Evolutionary conservation across 768 basidiomycete species (phyloP), one percentile per base, ranked within the genome.

Genomic region (Hypholoma fasciculare): DNA sequence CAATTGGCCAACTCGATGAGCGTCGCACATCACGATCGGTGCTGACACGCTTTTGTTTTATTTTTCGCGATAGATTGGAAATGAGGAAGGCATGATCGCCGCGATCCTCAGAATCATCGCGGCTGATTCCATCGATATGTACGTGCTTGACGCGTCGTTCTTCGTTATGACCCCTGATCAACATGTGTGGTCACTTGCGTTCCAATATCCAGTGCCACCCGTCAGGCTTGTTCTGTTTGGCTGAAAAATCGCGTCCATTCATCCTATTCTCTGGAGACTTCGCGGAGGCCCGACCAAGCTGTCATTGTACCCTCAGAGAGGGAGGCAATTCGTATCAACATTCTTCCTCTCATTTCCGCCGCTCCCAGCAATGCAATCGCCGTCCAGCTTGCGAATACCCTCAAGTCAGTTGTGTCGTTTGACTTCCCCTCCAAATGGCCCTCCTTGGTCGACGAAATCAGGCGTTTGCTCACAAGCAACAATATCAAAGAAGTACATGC

Each of bases 101-200:
- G 88, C 88, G 56, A 80, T 94, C 63, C 77, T 96, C 60, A 90
- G 92, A 74, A 94, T 96, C 65, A 89, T 96, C 67, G 87, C 84
- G 34, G 79, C 85, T 60, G 89, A 90, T 77, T 82, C 73, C 65
- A 81, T 92, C 66, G 90, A 92, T 76, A 75, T 85, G 88, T 94
- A 68, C 79, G 86, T 83, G 64, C 68, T 50, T 39, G 76, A 76
- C 79, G 76, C 74, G 65, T 68, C 63, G 53, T 37, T 53, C 20
- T 59, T 44, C 30, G 30, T 34, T 34, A 23, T 9, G 9, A 14
- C 38, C 43, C 39, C 23, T 34, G 42, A 20, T 30, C 26, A 11
- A 43, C 39, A 51, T 34, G 36, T 7, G 37, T 56, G 39, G 44
- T 6, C 42, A 44, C 38, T 23, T 37, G 12, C 17, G 37, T 48